Evolutionary conservation across 2,329 filamentous ascomycete genomes (phyloP).

Genomic region (Aspergillus ochraceoroseus): DNA sequence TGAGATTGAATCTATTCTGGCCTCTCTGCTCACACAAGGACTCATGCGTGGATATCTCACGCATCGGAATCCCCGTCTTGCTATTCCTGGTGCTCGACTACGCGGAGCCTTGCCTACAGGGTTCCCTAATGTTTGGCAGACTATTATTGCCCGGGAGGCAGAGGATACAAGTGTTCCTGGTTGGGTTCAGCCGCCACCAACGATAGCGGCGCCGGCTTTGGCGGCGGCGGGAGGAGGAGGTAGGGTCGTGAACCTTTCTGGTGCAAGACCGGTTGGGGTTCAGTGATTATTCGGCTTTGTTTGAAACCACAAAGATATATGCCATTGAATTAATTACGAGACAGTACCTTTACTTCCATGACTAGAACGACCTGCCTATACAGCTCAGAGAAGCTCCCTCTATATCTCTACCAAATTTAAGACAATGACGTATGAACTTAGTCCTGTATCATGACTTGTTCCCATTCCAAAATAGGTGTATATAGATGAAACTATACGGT

Average conservation of each 20-base stretch:
- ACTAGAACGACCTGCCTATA: too few relatives aligned
- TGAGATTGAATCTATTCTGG: slow-evolving; percentile 72
- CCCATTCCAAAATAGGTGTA: too few relatives aligned
- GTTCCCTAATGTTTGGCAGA: slow-evolving; percentile 70
- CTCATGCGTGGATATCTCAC: slow-evolving; percentile 79
- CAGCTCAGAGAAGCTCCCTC: too few relatives aligned
- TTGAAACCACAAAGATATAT: not conserved
- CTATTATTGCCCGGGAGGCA: slow-evolving; percentile 58
- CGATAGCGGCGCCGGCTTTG: slow-evolving; percentile 19
- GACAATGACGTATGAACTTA: too few relatives aligned
- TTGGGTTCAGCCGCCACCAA: slow-evolving; percentile 56
- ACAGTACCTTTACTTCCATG: too few relatives aligned
- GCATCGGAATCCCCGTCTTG: slow-evolving; percentile 70
- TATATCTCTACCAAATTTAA: too few relatives aligned
- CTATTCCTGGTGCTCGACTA: slow-evolving; percentile 64
- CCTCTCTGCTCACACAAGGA: slow-evolving; percentile 72
- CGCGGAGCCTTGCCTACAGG: slow-evolving; percentile 42
- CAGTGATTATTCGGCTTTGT: slow-evolving; percentile 18
- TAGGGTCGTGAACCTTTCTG: slow-evolving; percentile 56
- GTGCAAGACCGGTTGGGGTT: slow-evolving; percentile 50
- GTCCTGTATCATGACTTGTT: too few relatives aligned
- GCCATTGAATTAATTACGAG: too few relatives aligned
- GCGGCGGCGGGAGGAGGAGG: slow-evolving; percentile 45
- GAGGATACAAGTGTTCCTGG: slow-evolving; percentile 64
- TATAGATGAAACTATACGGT: too few relatives aligned